Evolutionary conservation across 116 monocot species (phyloP), one percentile per base, ranked within the genome.

Genomic region (Trichopus zeylanicus): DNA sequence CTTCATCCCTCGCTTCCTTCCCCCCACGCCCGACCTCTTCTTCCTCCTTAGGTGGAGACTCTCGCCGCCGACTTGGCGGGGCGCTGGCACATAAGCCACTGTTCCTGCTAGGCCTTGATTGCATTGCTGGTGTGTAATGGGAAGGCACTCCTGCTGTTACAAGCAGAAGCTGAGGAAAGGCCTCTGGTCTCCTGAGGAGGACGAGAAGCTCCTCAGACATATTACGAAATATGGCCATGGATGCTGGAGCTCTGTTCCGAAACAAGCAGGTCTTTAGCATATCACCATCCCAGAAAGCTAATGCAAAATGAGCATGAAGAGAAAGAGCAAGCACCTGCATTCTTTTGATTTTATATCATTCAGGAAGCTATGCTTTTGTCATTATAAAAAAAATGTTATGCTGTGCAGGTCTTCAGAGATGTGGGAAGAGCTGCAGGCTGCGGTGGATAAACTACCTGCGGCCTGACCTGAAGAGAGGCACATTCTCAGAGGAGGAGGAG

Each of bases 151-250:
- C 49, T 79, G 91, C 71, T 85, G 74, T 67, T 75, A 77, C 72
- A 91, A 91, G 70, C 91, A 79, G 63, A 91, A 91, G 83, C 75
- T 91, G 19, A 78, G 83, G 71, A 91, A 86, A 61, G 91, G 91
- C 7, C 75, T 91, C 26, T 91, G 91, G 91, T 91, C 86, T 5
- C 91, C 91, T 1, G 91, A 91, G 56, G 91, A 91, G 56, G 91
- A 91, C 58, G 91, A 86, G 75, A 91, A 86, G 75, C 80, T 91
- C 42, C 56, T 91, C 34, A 65, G 73, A 39, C 78, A 91, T 70
- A 86, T 91, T 30, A 80, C 80, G 4, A 71, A 77, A 39, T 74
- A 80, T 46, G 91, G 91, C 37, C 86, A 91, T 64, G 91, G 91
- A 9, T 91, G 91, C 54, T 91, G 91, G 91, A 91, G 91, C 70